phyloP scores from a whole-genome alignment of 768 basidiomycete genomes.

The Lactarius pseudohatsudake region DNA sequence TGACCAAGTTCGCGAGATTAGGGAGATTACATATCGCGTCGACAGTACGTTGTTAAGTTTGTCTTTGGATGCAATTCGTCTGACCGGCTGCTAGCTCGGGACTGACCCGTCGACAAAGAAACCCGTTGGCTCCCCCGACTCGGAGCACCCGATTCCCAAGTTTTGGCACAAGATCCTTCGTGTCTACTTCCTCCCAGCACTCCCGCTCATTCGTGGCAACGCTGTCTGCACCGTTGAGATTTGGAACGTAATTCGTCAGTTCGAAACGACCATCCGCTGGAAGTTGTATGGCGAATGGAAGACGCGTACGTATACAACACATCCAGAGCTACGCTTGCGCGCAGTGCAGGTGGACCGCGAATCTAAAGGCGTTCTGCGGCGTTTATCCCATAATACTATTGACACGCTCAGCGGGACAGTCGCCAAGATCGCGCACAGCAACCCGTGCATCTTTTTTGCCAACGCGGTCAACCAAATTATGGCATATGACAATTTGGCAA shows the following conservation, averaged over 20 bases:
- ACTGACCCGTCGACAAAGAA: constrained; percentile 64
- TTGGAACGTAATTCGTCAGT: constrained; percentile 85
- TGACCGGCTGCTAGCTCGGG: constrained; percentile 39
- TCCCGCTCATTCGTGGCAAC: constrained; percentile 82
- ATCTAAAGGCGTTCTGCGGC: constrained; percentile 83
- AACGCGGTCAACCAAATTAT: constrained; percentile 92
- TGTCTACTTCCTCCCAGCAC: constrained; percentile 78
- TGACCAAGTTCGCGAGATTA: constrained; percentile 78
- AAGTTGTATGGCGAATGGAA: constrained; percentile 96
- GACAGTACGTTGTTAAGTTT: constrained; percentile 42
- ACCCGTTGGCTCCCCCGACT: constrained; percentile 52
- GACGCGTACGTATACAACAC: constrained; percentile 61
- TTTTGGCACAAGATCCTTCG: constrained; percentile 87
- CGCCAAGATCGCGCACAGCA: constrained; percentile 91
- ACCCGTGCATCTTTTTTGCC: constrained; percentile 87
- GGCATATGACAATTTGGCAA: constrained; percentile 92
- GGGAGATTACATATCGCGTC: constrained; percentile 64
- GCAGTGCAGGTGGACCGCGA: constrained; percentile 83
- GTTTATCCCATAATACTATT: constrained; percentile 81
- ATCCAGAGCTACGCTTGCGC: constrained; percentile 79
- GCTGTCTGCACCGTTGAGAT: constrained; percentile 89
- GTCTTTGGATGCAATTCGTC: constrained; percentile 1
- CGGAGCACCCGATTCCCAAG: constrained; percentile 57
- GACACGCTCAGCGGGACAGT: constrained; percentile 84
- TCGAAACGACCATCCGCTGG: constrained; percentile 81